Evolutionary conservation across 306 rosid species (phyloP), one percentile per base, ranked within the genome.

Genomic region (Quercus agrifolia): DNA sequence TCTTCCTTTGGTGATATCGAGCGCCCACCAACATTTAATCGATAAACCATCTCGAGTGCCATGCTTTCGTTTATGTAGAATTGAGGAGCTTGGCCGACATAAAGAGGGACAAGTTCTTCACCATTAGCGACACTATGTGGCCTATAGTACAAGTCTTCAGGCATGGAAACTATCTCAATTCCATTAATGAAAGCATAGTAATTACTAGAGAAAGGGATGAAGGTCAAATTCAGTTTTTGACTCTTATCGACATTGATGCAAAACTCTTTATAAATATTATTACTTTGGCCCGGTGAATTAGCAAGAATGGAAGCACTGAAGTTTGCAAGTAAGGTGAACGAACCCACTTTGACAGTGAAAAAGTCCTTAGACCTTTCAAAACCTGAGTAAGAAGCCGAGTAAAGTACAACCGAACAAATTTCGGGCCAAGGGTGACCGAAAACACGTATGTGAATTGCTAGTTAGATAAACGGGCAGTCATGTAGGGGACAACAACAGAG

Each of bases 11-110:
- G 83, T 73, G 74, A 6, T 70, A 84, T 79, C 3, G 6, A 73
- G 28, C 74, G 54, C 18, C 90, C 90, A 73, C 84, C 90, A 30
- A 68, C 77, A 13, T 81, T 76, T 27, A 84, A 12, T 84, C 88
- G 79, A 17, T 77, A 74, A 5, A 87, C 7, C 23, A 33, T 81
- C 71, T 84, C 88, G 77, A 87, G 51, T 55, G 86, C 71, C 35
- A 74, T 27, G 68, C 80, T 81, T 15, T 84, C 63, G 31, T 74
- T 6, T n/a, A 81, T 62, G 35, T 0, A 6, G 38, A 4, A 27
- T 1, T 0, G 0, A 31, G 0, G 0, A 18, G 18, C 4, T 17
- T 4, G 38, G 9, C 41, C 41, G 3, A 62, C 54, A 3, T 49
- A 13, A 2, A 3, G 0, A 12, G 17, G 15, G 54, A 49, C 0